These are phyloP conservation scores for Acacia pycnantha DNA, from an alignment of 331 rosid species.

Conservation along the genomic window DNA sequence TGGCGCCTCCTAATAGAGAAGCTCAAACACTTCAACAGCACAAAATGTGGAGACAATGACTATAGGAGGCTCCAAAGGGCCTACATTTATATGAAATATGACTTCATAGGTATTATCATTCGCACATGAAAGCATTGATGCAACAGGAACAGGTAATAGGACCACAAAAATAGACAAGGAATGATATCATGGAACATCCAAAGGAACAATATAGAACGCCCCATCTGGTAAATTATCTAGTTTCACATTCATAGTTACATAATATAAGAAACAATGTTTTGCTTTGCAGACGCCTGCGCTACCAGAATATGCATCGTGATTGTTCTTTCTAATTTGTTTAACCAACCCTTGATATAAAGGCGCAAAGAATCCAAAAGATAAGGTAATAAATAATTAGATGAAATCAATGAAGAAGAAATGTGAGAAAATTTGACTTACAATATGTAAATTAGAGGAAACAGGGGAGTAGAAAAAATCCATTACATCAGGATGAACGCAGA, in stretches of 20 bases:
- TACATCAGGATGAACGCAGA: not conserved
- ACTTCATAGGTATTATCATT: slow-evolving; percentile 4
- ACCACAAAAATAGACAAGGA: slow-evolving; percentile 4
- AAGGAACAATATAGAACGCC: slow-evolving; percentile 15
- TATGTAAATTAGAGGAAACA: not conserved
- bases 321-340: slow-evolving; percentile 9
- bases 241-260: slow-evolving; percentile 19
- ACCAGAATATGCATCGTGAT: slow-evolving; percentile 28
- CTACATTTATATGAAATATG: slow-evolving; percentile 4
- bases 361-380: slow-evolving; percentile 23
- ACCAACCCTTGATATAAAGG: slow-evolving; percentile 8
- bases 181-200: slow-evolving; percentile 14
- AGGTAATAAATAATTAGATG: not conserved
- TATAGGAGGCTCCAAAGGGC: not conserved
- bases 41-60: not conserved
- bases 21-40: not conserved
- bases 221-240: not conserved
- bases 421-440: slow-evolving; percentile 3
- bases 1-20: not conserved
- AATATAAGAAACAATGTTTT: slow-evolving; percentile 19
- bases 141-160: slow-evolving; percentile 28
- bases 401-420: slow-evolving; percentile 18
- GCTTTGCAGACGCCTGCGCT: not conserved
- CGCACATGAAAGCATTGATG: slow-evolving; percentile 10
- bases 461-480: slow-evolving; percentile 2